Evolutionary conservation across 2,329 filamentous ascomycete genomes (phyloP).

Genomic region (Exserohilum turcica): DNA sequence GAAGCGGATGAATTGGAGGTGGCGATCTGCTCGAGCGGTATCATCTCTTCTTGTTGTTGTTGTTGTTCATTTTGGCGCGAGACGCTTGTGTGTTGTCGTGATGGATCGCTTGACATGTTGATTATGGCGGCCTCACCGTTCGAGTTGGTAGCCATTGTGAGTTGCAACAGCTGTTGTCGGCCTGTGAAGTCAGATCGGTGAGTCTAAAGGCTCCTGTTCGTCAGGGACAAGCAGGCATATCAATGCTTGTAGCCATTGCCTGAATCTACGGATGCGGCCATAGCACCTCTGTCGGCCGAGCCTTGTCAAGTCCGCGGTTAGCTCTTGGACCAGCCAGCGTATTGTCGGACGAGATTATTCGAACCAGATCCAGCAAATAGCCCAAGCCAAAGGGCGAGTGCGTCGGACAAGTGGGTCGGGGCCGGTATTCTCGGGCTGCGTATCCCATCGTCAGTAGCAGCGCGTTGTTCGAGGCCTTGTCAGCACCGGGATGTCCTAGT

Average conservation of each 20-base stretch:
- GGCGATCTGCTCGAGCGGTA: constrained; percentile 13
- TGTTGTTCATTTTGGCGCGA: neutral
- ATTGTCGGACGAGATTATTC: constrained; percentile 3
- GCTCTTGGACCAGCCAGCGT: neutral
- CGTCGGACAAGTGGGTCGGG: neutral
- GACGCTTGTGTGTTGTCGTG: constrained; percentile 3
- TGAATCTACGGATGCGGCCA: constrained; percentile 4
- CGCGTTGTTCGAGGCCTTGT: constrained; percentile 7
- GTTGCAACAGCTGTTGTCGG: constrained; percentile 3
- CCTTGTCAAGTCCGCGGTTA: constrained; percentile 3
- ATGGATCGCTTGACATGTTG: neutral
- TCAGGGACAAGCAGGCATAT: constrained; percentile 3
- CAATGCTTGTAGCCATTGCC: neutral
- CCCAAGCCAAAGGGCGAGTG: neutral
- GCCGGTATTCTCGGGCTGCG: neutral
- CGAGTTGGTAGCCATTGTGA: constrained; percentile 24
- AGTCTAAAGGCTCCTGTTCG: constrained; percentile 2
- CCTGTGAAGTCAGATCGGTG: constrained; percentile 7
- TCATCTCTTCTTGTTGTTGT: constrained; percentile 23
- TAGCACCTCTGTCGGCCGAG: constrained; percentile 7
- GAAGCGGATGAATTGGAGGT: constrained; percentile 25
- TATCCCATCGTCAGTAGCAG: neutral
- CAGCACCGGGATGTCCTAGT: neutral
- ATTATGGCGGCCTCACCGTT: constrained; percentile 10
- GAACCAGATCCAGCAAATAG: neutral